Evolutionary conservation across 2,329 filamentous ascomycete species (phyloP).

Genomic region (Diplodia scrobiculata): DNA sequence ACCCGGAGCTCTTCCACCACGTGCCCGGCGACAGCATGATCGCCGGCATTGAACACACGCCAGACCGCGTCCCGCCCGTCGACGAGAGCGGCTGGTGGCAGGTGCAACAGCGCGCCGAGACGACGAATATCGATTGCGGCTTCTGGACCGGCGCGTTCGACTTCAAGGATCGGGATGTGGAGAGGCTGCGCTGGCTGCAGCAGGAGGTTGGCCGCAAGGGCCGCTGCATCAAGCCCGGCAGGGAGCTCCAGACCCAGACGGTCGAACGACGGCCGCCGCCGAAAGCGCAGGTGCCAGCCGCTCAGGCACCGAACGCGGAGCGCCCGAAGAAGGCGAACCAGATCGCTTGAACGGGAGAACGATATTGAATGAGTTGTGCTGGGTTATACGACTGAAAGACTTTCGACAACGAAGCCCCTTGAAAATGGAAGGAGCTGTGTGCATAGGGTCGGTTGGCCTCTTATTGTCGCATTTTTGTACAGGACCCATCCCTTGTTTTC

Average conservation of each 20-base stretch:
- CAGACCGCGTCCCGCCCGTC: slow-evolving; percentile 40
- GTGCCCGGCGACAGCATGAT: slow-evolving; percentile 47
- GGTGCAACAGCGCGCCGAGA: slow-evolving; percentile 40
- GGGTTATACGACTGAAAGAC: not conserved
- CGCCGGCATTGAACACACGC: slow-evolving; percentile 39
- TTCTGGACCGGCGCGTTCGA: slow-evolving; percentile 45
- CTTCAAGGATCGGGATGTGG: slow-evolving; percentile 40
- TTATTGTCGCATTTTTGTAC: slow-evolving; percentile 4
- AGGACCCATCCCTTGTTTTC: not conserved
- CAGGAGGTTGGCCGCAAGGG: slow-evolving; percentile 46
- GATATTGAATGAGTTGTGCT: not conserved
- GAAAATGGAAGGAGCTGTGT: not conserved
- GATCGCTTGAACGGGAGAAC: not conserved
- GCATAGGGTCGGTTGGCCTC: slow-evolving; percentile 7
- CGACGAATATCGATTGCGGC: slow-evolving; percentile 45
- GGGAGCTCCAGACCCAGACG: slow-evolving; percentile 15
- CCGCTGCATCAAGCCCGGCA: slow-evolving; percentile 40
- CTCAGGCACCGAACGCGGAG: not conserved
- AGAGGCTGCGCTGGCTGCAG: slow-evolving; percentile 41
- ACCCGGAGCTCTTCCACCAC: slow-evolving; percentile 52
- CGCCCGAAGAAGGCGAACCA: not conserved
- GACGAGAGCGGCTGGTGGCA: slow-evolving; percentile 41
- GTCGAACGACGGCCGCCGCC: not conserved
- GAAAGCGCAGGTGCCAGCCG: not conserved
- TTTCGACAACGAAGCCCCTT: not conserved